Base-by-base conservation (phyloP, 208 protist genomes). In the Trypanosoma vivax region DNA sequence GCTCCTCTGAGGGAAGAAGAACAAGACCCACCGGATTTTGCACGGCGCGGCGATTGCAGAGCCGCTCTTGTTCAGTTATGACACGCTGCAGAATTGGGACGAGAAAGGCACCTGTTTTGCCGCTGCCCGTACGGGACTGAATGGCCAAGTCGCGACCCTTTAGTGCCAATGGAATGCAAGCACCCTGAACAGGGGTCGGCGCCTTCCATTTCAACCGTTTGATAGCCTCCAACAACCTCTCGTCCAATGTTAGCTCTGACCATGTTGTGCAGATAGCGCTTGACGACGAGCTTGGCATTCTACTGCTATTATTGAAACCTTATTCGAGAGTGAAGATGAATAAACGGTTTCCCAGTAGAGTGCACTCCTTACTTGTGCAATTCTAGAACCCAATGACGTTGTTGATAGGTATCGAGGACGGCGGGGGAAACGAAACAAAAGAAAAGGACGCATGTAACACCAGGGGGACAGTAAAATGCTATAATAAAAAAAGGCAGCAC, bases 1-100 rank as follows among this genome's bases (percentile, higher is more conserved):
- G 69, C 63, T 99, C 96, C 14, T 94, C 79, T 5, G 96, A 97
- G 6, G 96, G 96, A 10, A 98, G 84, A 0, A 99, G 73, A 19
- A 99, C 79, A 33, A 99, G 71, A 5, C 80, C 96, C n/a, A 82
- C 47, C 0, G 96, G 77, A 45, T 87, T 84, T 21, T 50, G 9
- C 18, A 37, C 42, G 18, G 45, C 56, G 30, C 79, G 52, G 40
- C 79, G 77, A 18, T 55, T 57, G 5, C 69, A 33, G 41, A 78
- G 63, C n/a, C 67, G 71, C 70, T 85, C 78, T 10, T 76, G 73
- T 60, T 90, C 73, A 13, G 77, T 83, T 45, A 94, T 70, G 50
- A 96, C 76, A 47, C 79, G 78, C 70, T 94, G 84, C 24, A 93
- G 45, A 23, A 91, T 61, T 6, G 90, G 90, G 50, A 96, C 87